phyloP scores from a whole-genome alignment of 2,329 filamentous ascomycete genomes.

The Cylindrodendrum hubeiense region DNA sequence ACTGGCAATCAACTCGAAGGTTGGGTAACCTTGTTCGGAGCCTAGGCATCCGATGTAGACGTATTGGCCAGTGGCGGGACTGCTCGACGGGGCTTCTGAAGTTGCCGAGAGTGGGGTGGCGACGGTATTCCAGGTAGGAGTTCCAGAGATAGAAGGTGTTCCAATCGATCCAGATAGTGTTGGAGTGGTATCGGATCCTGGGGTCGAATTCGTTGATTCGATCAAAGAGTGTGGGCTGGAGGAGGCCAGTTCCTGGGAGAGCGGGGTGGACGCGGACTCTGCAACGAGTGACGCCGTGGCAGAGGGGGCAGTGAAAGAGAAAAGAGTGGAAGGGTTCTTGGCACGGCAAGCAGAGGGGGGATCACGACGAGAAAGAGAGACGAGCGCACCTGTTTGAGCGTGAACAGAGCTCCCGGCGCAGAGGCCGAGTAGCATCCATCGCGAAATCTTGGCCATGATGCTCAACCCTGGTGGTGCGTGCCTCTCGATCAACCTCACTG shows the following conservation, averaged over 20 bases:
- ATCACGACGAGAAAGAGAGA: slow-evolving; percentile 7
- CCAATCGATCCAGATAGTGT: no score
- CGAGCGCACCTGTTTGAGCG: slow-evolving; percentile 19
- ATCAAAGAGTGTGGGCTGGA: not conserved
- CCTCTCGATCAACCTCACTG: slow-evolving; percentile 5
- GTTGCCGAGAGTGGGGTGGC: not conserved
- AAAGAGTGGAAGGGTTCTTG: slow-evolving; percentile 4
- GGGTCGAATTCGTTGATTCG: not conserved
- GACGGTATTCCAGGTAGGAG: not conserved
- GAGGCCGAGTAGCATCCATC: slow-evolving; percentile 18
- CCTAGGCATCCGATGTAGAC: no score
- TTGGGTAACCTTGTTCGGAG: no score
- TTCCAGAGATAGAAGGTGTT: not conserved
- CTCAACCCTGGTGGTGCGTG: slow-evolving; percentile 7
- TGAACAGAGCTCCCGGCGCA: slow-evolving; percentile 11
- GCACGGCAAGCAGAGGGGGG: slow-evolving; percentile 6
- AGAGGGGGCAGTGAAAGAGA: not conserved
- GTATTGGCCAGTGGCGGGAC: no score
- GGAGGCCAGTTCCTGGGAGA: slow-evolving; percentile 17
- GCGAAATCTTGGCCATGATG: slow-evolving; percentile 12
- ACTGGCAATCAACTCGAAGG: no score
- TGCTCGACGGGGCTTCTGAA: no score
- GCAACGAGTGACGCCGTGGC: not conserved
- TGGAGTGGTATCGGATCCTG: not conserved
- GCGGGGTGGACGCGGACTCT: not conserved